Evolutionary conservation across 441 rosid genomes (phyloP), one percentile per base, ranked within the genome.

Genomic region (Erysimum cheiri): DNA sequence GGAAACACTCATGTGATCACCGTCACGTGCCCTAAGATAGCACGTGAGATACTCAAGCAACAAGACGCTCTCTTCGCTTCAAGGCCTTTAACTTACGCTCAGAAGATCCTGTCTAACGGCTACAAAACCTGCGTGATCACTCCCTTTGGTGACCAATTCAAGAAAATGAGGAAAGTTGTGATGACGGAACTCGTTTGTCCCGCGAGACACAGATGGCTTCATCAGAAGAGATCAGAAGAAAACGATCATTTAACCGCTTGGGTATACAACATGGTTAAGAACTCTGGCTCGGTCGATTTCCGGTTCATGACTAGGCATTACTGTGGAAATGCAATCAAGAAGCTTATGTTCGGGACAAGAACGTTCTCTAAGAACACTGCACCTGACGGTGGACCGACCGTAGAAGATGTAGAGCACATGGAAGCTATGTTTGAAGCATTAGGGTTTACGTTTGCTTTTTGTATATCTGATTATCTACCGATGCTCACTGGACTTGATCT

Each of bases 111-210:
- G 48, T 61, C 64, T 69, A 80, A 37, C 64, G 73, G 70, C 32
- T 80, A 70, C 74, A 71, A 72, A 24, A 61, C 80, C 2, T 56
- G 80, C 1, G 64, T 7, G 17, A 44, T 84, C 4, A 49, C 75
- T 11, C 85, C 87, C 0, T 41, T 31, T 14, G 81, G 80, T 0
- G 80, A 78, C 4, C 85, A 81, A 2, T 88, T 83, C 84, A 84
- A 80, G 73, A 85, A 87, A 66, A 85, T 83, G 88, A 81, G 80
- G 74, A 83, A 60, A 66, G 73, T 84, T 4, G 10, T 88, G 19
- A 39, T 67, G 36, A 64, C 83, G 0, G 78, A 82, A 48, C 55
- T 88, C 11, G n/a, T 86, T 11, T 80, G 78, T 17, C 83, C 84
- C 0, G 72, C 80, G 8, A 83, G 58, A 22, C 85, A 79, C 35